A percentile compares a stretch with the other conserved stretches of the same genome.
phyloP scores from a whole-genome alignment of 2,329 filamentous ascomycete genomes.

The Ophiognomonia clavigignenti-juglandacearum region DNA sequence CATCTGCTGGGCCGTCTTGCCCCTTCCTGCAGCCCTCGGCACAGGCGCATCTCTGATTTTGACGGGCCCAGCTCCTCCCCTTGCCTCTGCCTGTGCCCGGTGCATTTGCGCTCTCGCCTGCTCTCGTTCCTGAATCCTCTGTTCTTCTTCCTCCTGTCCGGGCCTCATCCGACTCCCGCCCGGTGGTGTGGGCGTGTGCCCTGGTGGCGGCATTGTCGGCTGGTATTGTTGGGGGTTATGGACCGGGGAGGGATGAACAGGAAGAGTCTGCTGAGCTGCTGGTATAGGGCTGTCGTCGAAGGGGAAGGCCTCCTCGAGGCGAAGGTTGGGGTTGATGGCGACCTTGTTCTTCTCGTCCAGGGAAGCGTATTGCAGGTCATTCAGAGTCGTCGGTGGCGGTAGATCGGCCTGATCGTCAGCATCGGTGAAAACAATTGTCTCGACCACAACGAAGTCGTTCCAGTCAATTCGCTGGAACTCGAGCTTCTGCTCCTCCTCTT shows the following conservation, averaged over 20 bases:
- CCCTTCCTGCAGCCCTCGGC: constrained; percentile 71
- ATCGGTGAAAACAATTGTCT: constrained; percentile 89
- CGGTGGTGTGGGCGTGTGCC: constrained; percentile 34
- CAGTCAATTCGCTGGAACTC: constrained; percentile 87
- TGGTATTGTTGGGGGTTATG: constrained; percentile 27
- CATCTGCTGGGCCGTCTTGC: constrained; percentile 59
- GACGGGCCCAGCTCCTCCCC: constrained; percentile 64
- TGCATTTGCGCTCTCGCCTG: constrained; percentile 61
- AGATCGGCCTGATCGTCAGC: constrained; percentile 81
- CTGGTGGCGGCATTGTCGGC: constrained; percentile 13
- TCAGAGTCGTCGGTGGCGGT: constrained; percentile 81
- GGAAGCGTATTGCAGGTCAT: constrained; percentile 89
- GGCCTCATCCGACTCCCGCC: constrained; percentile 29
- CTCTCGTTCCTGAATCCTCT: constrained; percentile 58
- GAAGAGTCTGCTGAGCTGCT: constrained; percentile 35
- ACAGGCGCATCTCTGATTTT: constrained; percentile 94
- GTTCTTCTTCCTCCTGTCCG: constrained; percentile 59
- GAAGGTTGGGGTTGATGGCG: constrained; percentile 73
- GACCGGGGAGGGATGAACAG: constrained; percentile 38
- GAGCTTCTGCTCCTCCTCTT: constrained; percentile 73
- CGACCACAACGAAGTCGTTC: constrained; percentile 95
- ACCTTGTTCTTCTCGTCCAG: constrained; percentile 92
- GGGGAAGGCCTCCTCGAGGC: constrained; percentile 94
- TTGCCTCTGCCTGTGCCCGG: constrained; percentile 73
- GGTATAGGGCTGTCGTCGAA: constrained; percentile 57